Evolutionary conservation across 805 yeast species (phyloP).

Genomic region (Priceomyces castillae): DNA sequence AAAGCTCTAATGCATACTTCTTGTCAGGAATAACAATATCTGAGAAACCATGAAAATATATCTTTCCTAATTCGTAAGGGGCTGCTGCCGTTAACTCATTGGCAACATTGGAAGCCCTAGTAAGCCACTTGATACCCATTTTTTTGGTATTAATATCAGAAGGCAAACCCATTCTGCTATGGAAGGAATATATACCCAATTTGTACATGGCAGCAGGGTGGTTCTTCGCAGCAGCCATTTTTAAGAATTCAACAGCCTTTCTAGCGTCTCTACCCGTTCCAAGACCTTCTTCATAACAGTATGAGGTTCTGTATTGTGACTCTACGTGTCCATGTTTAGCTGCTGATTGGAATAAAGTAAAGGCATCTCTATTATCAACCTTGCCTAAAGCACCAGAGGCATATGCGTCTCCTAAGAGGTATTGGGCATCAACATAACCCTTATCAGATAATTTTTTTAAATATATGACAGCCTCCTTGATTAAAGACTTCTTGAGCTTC

Average conservation of each 20-base stretch:
- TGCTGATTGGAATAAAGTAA: conserved; percentile 75
- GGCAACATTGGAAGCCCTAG: conserved; percentile 82
- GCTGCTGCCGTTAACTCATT: conserved; percentile 87
- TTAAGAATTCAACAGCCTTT: conserved; percentile 76
- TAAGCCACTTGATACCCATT: conserved; percentile 89
- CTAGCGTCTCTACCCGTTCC: conserved; percentile 89
- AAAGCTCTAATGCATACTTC: conserved; percentile 80
- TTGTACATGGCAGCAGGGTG: conserved; percentile 98
- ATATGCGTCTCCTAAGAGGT: conserved; percentile 85
- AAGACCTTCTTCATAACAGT: conserved; percentile 90
- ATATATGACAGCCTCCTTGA: conserved; percentile 74
- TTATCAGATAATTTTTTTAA: conserved; percentile 70
- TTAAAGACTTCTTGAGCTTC: conserved; percentile 50
- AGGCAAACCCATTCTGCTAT: conserved; percentile 79
- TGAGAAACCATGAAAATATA: conserved; percentile 77
- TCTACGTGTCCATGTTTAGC: conserved; percentile 94
- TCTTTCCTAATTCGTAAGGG: conserved; percentile 86
- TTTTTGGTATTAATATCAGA: conserved; percentile 67
- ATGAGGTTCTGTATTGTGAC: conserved; percentile 85
- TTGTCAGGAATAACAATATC: conserved; percentile 85
- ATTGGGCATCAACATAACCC: conserved; percentile 89
- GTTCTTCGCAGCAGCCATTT: conserved; percentile 83
- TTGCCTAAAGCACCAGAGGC: conserved; percentile 83
- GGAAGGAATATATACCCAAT: conserved; percentile 81
- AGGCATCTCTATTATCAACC: conserved; percentile 74